Evolutionary conservation across 129 eudicot genomes (phyloP).

Genomic region (Artemisia tridentata): DNA sequence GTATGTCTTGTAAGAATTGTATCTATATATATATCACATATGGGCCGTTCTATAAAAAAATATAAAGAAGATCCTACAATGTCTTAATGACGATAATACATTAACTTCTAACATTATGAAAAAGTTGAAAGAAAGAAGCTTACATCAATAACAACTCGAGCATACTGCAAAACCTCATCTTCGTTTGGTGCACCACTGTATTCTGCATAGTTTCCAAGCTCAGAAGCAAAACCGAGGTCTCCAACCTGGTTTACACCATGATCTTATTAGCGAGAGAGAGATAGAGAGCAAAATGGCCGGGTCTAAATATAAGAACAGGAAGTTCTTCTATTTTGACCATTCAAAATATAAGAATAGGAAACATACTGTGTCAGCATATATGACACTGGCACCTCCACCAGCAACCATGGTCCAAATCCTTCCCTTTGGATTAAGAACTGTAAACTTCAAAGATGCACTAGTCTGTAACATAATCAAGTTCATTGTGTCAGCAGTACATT

Average conservation of each 20-base stretch:
- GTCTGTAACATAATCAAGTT: slow-evolving; percentile 57
- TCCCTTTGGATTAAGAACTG: slow-evolving; percentile 96
- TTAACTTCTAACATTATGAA: slow-evolving; percentile 1
- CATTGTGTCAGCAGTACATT: not conserved
- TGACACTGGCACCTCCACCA: slow-evolving; percentile 99
- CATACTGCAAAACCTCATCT: slow-evolving; percentile 98
- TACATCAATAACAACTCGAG: slow-evolving; percentile 97
- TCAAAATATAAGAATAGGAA: slow-evolving; percentile 8
- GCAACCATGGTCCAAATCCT: slow-evolving; percentile 99
- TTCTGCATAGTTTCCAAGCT: slow-evolving; percentile 98
- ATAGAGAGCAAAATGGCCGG: no score
- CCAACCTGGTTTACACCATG: slow-evolving; percentile 62
- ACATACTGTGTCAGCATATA: slow-evolving; percentile 94
- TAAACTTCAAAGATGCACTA: slow-evolving; percentile 98
- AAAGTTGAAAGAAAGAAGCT: slow-evolving; percentile 23
- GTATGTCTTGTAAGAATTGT: not conserved
- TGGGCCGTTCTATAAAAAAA: not conserved
- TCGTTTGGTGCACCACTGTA: slow-evolving; percentile 99
- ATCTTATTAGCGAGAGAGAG: not conserved
- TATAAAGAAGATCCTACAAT: not conserved
- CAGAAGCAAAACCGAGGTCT: slow-evolving; percentile 96
- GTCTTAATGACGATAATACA: not conserved
- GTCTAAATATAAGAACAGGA: not conserved
- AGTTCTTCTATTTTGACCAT: not conserved
- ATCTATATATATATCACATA: slow-evolving; percentile 4